phyloP scores from a whole-genome alignment of 2,329 filamentous ascomycete genomes.

The Venturia effusa region DNA sequence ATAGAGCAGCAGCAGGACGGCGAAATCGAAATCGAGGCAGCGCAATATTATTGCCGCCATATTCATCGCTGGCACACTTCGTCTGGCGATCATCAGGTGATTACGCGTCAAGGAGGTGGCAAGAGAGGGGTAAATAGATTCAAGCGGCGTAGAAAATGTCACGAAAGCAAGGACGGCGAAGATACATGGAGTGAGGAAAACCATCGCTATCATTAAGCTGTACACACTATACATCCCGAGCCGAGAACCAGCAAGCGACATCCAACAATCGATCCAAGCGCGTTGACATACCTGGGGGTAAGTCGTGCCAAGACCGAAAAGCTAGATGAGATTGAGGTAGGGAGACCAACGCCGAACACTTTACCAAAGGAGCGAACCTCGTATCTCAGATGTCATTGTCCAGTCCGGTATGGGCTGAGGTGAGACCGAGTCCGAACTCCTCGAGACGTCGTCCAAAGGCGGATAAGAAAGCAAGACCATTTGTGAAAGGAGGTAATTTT shows the following conservation, averaged over 20 bases:
- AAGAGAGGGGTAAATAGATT: background rate
- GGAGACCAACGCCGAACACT: background rate
- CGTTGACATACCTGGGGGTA: background rate
- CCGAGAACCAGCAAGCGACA: background rate
- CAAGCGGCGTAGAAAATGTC: too few species aligned
- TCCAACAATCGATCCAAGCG: background rate
- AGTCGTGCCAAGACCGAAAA: background rate
- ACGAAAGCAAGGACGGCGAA: background rate
- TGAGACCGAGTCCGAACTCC: background rate
- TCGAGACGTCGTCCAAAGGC: constrained; percentile 6
- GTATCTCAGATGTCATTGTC: background rate
- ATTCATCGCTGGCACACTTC: too few species aligned
- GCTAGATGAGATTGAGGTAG: background rate
- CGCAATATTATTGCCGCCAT: too few species aligned
- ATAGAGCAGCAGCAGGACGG: too few species aligned
- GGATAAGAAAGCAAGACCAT: background rate
- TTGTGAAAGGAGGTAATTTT: constrained; percentile 17
- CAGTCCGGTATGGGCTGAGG: background rate
- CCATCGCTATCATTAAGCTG: constrained; percentile 7
- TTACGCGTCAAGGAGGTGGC: background rate
- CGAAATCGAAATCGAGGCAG: too few species aligned
- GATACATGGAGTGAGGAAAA: background rate
- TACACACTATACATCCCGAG: background rate
- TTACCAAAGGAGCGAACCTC: background rate
- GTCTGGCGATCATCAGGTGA: constrained; percentile 19